phyloP scores from a whole-genome alignment of 208 protist genomes.

The Leishmania tarentolae region DNA sequence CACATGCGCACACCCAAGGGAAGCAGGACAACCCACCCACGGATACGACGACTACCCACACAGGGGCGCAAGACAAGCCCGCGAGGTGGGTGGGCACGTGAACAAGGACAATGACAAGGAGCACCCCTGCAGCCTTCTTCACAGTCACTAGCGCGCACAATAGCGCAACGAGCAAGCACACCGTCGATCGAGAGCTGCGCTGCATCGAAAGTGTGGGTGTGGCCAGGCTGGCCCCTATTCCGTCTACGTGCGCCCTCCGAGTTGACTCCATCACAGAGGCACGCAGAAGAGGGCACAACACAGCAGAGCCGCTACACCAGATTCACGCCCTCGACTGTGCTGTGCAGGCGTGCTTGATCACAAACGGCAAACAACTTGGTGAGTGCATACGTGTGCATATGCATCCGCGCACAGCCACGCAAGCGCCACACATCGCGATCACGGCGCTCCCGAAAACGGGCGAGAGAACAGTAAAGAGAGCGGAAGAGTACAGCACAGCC shows the following conservation, averaged over 20 bases:
- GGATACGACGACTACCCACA: not conserved
- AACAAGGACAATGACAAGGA: not conserved
- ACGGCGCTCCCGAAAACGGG: not conserved
- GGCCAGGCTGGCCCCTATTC: not conserved
- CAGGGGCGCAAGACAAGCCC: not conserved
- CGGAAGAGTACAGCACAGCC: not conserved
- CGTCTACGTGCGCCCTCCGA: not conserved
- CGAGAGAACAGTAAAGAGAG: not conserved
- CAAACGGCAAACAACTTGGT: too few species aligned
- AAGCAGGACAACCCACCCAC: not conserved
- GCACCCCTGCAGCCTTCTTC: not conserved
- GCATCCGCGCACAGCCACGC: not conserved
- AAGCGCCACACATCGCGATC: not conserved
- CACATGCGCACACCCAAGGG: not conserved
- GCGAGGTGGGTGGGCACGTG: not conserved
- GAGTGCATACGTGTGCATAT: not conserved
- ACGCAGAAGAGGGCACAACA: too few species aligned
- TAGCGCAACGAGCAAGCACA: not conserved
- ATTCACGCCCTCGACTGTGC: too few species aligned
- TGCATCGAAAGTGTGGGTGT: not conserved
- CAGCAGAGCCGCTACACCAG: too few species aligned
- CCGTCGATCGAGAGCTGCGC: not conserved
- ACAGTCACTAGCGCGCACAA: not conserved
- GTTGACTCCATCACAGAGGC: too few species aligned
- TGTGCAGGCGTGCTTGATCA: too few species aligned